Evolutionary conservation across 495 filamentous ascomycete species (phyloP).

Genomic region (Hypoxylon fragiforme): DNA sequence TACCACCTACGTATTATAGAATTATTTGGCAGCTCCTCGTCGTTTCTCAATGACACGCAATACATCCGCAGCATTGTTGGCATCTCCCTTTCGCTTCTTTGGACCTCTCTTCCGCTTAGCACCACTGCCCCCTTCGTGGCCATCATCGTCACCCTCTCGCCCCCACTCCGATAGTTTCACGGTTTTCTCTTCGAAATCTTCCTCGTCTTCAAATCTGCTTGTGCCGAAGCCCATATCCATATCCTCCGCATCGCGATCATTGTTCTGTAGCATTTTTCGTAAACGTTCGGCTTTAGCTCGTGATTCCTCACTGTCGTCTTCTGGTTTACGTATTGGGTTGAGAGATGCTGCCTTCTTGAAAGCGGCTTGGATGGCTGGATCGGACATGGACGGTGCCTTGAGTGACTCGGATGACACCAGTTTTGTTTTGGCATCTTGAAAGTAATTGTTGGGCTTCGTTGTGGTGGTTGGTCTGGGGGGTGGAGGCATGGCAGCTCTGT

Average conservation of each 20-base stretch:
- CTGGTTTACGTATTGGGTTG: slow-evolving; percentile 51
- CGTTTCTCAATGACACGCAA: slow-evolving; percentile 76
- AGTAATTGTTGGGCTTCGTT: slow-evolving; percentile 61
- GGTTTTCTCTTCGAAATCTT: slow-evolving; percentile 62
- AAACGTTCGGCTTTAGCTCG: slow-evolving; percentile 63
- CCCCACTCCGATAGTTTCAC: slow-evolving; percentile 71
- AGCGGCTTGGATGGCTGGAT: slow-evolving; percentile 80
- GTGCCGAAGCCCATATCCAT: slow-evolving; percentile 93
- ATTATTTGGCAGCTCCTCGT: slow-evolving; percentile 41
- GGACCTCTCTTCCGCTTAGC: slow-evolving; percentile 75
- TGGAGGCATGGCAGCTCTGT: slow-evolving; percentile 46
- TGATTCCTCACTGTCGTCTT: slow-evolving; percentile 46
- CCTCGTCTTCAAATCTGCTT: slow-evolving; percentile 78
- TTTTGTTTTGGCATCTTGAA: slow-evolving; percentile 54
- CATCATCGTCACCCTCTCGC: slow-evolving; percentile 57
- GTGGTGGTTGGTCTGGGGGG: slow-evolving; percentile 40
- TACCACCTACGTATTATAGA: not conserved
- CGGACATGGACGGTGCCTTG: slow-evolving; percentile 61
- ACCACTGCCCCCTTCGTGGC: slow-evolving; percentile 48
- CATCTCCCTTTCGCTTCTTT: slow-evolving; percentile 88
- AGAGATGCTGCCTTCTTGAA: slow-evolving; percentile 82
- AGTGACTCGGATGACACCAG: slow-evolving; percentile 49
- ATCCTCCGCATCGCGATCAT: slow-evolving; percentile 85
- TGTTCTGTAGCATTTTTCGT: slow-evolving; percentile 72
- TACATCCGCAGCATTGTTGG: slow-evolving; percentile 77